These are phyloP conservation scores for Tardiomyces blankii DNA, from an alignment of 1,139 yeast species.

Conservation along the genomic window DNA sequence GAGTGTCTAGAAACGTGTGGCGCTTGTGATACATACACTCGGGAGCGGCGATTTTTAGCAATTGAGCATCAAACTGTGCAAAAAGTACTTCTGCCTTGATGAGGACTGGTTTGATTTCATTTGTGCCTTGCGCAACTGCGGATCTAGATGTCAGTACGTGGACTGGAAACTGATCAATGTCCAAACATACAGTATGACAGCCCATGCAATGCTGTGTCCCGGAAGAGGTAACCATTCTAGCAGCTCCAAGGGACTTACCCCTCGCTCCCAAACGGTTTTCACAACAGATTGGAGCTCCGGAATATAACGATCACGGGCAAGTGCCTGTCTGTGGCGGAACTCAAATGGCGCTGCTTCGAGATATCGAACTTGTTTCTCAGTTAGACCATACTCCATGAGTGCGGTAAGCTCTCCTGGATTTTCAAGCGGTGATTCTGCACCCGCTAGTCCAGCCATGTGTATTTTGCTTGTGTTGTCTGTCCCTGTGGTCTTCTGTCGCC, in stretches of 20 bases:
- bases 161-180: neutral
- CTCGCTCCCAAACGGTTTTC: neutral
- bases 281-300: neutral
- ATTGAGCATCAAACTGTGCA: neutral
- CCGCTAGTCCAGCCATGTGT: too few species aligned
- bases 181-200: neutral
- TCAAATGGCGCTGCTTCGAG: neutral
- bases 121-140: neutral
- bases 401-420: too few species aligned
- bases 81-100: conserved; percentile 1
- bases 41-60: neutral
- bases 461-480: too few species aligned
- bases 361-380: neutral
- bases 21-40: neutral
- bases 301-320: neutral
- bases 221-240: neutral
- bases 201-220: neutral
- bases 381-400: neutral
- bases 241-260: neutral
- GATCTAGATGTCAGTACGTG: neutral
- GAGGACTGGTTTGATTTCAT: neutral
- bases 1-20: neutral
- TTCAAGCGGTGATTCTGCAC: too few species aligned
- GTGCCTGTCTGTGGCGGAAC: neutral
- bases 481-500: too few species aligned